phyloP scores from a whole-genome alignment of 2,329 filamentous ascomycete species.

The Cercospora brassicicola region DNA sequence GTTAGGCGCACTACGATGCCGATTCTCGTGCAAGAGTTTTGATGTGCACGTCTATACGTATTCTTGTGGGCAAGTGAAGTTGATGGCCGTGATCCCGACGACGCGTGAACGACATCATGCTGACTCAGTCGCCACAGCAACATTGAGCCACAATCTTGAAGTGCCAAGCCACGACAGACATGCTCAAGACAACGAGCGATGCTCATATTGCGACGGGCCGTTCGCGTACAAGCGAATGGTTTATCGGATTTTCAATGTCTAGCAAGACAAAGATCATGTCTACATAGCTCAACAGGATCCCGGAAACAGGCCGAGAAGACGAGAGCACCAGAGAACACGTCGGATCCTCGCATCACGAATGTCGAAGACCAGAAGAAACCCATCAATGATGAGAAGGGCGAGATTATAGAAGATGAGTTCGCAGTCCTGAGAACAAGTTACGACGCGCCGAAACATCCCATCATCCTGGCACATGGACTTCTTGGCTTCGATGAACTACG shows the following conservation, averaged over 20 bases:
- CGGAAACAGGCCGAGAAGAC: slow-evolving; percentile 3
- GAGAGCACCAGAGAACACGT: slow-evolving; percentile 10
- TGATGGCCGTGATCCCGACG: neutral
- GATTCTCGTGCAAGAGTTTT: neutral
- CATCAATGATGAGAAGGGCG: slow-evolving; percentile 19
- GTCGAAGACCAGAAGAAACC: slow-evolving; percentile 16
- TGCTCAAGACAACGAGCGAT: slow-evolving; percentile 7
- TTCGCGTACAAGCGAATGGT: neutral
- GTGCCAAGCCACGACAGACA: neutral
- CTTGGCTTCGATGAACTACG: slow-evolving; percentile 65
- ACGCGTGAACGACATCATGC: slow-evolving; percentile 3
- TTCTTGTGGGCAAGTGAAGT: neutral
- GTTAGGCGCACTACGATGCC: no score
- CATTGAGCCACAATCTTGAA: neutral
- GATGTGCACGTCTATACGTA: neutral
- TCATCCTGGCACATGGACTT: slow-evolving; percentile 65
- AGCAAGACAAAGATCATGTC: neutral
- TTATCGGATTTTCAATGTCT: neutral
- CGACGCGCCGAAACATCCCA: slow-evolving; percentile 55
- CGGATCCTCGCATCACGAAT: slow-evolving; percentile 30
- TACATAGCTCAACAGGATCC: neutral
- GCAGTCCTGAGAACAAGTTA: slow-evolving; percentile 60
- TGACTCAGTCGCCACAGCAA: neutral
- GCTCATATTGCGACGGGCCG: slow-evolving; percentile 2
- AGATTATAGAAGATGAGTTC: slow-evolving; percentile 56